Evolutionary conservation across 2,329 filamentous ascomycete genomes (phyloP).

Genomic region (Magnaporthiopsis rhizophila): DNA sequence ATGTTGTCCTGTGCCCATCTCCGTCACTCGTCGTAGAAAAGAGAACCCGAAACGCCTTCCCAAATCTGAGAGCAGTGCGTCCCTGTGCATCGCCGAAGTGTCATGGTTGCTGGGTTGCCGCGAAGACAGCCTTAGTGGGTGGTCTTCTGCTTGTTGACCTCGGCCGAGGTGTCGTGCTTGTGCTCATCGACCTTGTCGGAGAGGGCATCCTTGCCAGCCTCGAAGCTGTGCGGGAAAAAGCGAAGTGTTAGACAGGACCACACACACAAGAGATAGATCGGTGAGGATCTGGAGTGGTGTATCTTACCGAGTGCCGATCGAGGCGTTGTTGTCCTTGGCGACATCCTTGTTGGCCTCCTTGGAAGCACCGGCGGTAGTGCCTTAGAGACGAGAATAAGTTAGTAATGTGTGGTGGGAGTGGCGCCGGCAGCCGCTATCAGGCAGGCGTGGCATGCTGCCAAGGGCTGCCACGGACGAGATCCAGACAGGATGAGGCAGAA

Average conservation of each 20-base stretch:
- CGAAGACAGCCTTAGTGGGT: conserved; percentile 24
- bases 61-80: conserved; percentile 5
- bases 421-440: no score
- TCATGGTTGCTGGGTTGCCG: neutral
- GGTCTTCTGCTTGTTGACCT: conserved; percentile 30
- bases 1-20: no score
- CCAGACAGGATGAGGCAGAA: no score
- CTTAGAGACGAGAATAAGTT: conserved; percentile 10
- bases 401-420: no score
- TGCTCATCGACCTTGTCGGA: conserved; percentile 26
- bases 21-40: no score
- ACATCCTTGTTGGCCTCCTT: conserved; percentile 54
- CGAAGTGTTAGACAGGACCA: conserved; percentile 7
- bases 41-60: conserved; percentile 6
- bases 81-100: conserved; percentile 2
- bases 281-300: neutral
- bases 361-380: conserved; percentile 32
- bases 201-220: conserved; percentile 23
- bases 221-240: conserved; percentile 15
- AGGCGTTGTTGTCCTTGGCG: conserved; percentile 46
- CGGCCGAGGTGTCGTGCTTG: conserved; percentile 24
- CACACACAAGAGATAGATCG: neutral
- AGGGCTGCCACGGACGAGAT: no score
- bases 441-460: no score
- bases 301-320: conserved; percentile 34